Percentiles rank a stretch among this genome's conserved stretches.
phyloP scores from a whole-genome alignment of 139 green algal genomes.

The Pseudopediastrum boryanum region DNA sequence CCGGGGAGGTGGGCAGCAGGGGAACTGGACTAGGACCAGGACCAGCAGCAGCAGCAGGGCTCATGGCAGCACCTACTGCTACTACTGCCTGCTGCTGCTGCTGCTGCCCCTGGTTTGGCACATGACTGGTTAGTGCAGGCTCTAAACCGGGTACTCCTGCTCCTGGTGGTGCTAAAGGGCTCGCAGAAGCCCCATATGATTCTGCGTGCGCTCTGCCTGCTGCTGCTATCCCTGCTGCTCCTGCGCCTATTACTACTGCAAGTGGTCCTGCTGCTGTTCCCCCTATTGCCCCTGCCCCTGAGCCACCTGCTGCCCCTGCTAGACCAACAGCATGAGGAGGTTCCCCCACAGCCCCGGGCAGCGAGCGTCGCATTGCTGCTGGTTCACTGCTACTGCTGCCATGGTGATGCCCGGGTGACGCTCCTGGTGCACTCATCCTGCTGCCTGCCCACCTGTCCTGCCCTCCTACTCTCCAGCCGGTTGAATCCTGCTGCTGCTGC shows the following conservation, averaged over 20 bases:
- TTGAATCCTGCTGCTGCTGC: not conserved
- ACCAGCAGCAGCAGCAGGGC: conserved; percentile 21
- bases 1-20: too few relatives aligned
- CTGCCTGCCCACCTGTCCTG: not conserved
- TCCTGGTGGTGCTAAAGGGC: conserved; percentile 21
- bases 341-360: not conserved
- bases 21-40: too few relatives aligned
- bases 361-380: not conserved
- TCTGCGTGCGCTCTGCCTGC: too few relatives aligned
- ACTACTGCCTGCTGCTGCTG: conserved; percentile 23
- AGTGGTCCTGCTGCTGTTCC: not conserved
- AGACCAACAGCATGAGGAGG: not conserved
- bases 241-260: conserved; percentile 7
- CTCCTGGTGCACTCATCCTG: too few relatives aligned
- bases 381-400: not conserved
- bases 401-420: too few relatives aligned
- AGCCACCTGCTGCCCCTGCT: conserved; percentile 25
- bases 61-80: not conserved
- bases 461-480: not conserved
- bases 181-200: too few relatives aligned
- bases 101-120: not conserved
- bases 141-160: not conserved
- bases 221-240: conserved; percentile 20
- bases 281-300: conserved; percentile 8
- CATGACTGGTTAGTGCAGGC: not conserved